Percentiles rank a stretch among this genome's conserved stretches.
phyloP scores from a whole-genome alignment of 352 stramenopile species.

The Globisporangium megalacanthum region DNA sequence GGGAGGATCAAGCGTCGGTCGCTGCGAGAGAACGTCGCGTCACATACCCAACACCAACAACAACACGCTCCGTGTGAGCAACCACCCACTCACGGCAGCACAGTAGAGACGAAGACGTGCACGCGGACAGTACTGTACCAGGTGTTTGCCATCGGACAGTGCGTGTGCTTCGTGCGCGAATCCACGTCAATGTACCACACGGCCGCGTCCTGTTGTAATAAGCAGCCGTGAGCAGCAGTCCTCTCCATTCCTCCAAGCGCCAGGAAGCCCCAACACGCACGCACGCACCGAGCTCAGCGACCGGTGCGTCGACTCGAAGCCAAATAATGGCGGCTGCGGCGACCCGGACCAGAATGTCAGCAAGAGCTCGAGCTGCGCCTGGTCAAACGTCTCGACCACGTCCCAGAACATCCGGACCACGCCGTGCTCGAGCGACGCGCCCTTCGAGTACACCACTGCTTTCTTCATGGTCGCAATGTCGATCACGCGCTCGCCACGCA shows the following conservation, averaged over 20 bases:
- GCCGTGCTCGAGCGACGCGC: constrained; percentile 28
- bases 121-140: constrained; percentile 31
- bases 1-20: constrained; percentile 70
- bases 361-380: constrained; percentile 41
- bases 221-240: no score
- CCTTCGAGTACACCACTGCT: constrained; percentile 51
- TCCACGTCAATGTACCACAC: constrained; percentile 75
- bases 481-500: constrained; percentile 44
- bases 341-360: constrained; percentile 80
- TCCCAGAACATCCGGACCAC: constrained; percentile 61
- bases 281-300: constrained; percentile 49
- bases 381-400: constrained; percentile 55
- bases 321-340: constrained; percentile 59
- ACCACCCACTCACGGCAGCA: neutral
- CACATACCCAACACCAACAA: neutral
- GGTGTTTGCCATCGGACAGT: constrained; percentile 71
- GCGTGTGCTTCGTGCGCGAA: constrained; percentile 25
- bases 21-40: constrained; percentile 19
- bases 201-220: constrained; percentile 35
- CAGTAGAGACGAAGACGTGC: neutral
- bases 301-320: constrained; percentile 51
- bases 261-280: neutral
- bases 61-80: neutral
- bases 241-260: no score
- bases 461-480: constrained; percentile 49